These are phyloP conservation scores for Ophiostoma triangulosporum DNA, from an alignment of 2,329 filamentous ascomycete genomes.

Conservation along the genomic window DNA sequence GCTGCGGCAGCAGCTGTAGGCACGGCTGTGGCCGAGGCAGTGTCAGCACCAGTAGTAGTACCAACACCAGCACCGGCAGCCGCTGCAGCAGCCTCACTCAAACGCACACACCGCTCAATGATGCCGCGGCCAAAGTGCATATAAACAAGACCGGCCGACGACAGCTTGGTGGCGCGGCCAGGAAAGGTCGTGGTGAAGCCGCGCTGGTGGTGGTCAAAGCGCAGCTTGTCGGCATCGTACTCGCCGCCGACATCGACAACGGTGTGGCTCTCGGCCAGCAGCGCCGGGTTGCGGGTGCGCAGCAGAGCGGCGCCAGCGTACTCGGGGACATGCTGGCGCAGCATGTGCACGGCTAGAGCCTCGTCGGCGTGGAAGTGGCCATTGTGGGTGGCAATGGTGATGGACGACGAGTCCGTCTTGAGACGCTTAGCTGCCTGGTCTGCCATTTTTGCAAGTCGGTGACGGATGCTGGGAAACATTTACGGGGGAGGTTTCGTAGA, in stretches of 20 bases:
- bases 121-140: conserved; percentile 86
- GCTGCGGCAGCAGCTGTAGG: conserved; percentile 29
- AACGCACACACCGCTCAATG: conserved; percentile 50
- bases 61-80: conserved; percentile 24
- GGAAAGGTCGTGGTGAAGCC: conserved; percentile 80
- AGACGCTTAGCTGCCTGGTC: conserved; percentile 66
- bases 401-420: conserved; percentile 50
- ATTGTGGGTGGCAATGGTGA: conserved; percentile 85
- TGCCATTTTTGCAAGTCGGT: conserved; percentile 35
- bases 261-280: conserved; percentile 74
- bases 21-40: not conserved
- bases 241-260: conserved; percentile 97
- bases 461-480: conserved; percentile 25
- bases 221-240: conserved; percentile 62
- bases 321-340: conserved; percentile 64
- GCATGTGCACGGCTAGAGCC: conserved; percentile 90
- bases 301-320: conserved; percentile 64
- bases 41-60: too few species aligned
- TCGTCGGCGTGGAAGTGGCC: conserved; percentile 99
- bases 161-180: conserved; percentile 72
- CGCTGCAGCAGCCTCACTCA: conserved; percentile 24
- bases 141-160: conserved; percentile 86
- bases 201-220: conserved; percentile 97
- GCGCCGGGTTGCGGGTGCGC: conserved; percentile 71
- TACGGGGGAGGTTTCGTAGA: not conserved